phyloP scores from a whole-genome alignment of 805 yeast genomes.

The Zygosaccharomyces rouxii region DNA sequence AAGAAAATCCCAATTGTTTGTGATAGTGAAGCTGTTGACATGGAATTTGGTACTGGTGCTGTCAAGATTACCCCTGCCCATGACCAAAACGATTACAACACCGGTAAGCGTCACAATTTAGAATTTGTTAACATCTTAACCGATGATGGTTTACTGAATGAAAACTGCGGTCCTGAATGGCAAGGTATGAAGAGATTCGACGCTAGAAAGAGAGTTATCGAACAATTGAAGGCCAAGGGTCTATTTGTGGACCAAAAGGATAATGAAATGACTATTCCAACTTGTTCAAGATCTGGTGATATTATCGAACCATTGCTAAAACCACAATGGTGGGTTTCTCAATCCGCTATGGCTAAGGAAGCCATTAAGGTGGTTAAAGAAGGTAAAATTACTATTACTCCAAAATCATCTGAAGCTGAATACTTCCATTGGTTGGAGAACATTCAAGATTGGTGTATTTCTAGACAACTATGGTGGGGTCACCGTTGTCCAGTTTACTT shows the following conservation, averaged over 20 bases:
- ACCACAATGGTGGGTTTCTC: constrained; percentile 99
- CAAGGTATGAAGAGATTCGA: constrained; percentile 88
- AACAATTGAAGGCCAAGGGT: constrained; percentile 66
- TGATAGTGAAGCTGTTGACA: constrained; percentile 92
- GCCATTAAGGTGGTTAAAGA: constrained; percentile 81
- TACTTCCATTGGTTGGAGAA: constrained; percentile 93
- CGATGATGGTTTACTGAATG: constrained; percentile 88
- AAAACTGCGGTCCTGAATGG: constrained; percentile 84
- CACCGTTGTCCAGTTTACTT: constrained; percentile 97
- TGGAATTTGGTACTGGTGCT: constrained; percentile 99
- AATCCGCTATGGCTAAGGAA: constrained; percentile 78
- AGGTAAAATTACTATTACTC: constrained; percentile 77
- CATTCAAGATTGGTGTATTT: constrained; percentile 98
- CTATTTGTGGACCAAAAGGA: constrained; percentile 80
- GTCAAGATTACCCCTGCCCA: constrained; percentile 99
- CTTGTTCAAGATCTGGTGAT: constrained; percentile 95
- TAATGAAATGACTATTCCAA: constrained; percentile 93
- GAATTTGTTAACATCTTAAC: constrained; percentile 87
- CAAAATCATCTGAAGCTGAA: constrained; percentile 87
- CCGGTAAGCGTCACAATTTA: constrained; percentile 90
- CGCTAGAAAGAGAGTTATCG: constrained; percentile 83
- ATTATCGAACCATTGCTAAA: constrained; percentile 92
- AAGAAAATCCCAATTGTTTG: constrained; percentile 82
- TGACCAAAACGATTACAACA: constrained; percentile 92
- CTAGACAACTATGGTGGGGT: constrained; percentile 94